phyloP scores from a whole-genome alignment of 768 basidiomycete species.

The Pisolithus albus region DNA sequence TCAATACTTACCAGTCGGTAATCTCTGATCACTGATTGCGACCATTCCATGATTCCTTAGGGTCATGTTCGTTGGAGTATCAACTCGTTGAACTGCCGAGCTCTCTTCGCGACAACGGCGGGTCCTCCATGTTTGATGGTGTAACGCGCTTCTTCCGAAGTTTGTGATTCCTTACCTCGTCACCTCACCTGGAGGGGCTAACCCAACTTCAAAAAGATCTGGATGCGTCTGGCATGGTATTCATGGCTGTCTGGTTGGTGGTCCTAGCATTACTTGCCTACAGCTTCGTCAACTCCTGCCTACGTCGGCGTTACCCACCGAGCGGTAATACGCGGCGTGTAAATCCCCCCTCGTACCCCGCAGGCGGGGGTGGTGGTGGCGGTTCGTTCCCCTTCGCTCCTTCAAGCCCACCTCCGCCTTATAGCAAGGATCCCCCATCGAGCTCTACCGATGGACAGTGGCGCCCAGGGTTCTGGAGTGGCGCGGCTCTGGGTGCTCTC shows the following conservation, averaged over 20 bases:
- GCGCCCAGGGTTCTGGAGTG: conserved; percentile 82
- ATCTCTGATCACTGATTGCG: neutral
- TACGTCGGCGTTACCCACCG: conserved; percentile 26
- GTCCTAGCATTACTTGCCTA: conserved; percentile 51
- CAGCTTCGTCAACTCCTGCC: conserved; percentile 51
- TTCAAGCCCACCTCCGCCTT: conserved; percentile 51
- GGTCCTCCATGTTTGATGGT: conserved; percentile 4
- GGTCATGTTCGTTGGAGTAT: conserved; percentile 85
- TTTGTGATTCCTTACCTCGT: neutral
- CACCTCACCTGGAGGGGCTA: neutral
- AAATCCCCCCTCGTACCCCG: conserved; percentile 29
- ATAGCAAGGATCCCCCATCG: conserved; percentile 34
- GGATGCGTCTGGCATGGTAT: conserved; percentile 42
- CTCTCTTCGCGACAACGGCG: conserved; percentile 17
- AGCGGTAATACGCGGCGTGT: conserved; percentile 25
- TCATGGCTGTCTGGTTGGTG: conserved; percentile 51
- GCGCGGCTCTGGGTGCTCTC: conserved; percentile 66
- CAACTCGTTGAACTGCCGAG: conserved; percentile 64
- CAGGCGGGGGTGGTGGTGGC: conserved; percentile 13
- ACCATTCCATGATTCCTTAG: conserved; percentile 30
- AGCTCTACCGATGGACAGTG: conserved; percentile 32
- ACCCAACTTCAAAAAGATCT: conserved; percentile 31
- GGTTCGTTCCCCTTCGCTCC: conserved; percentile 51
- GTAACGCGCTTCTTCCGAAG: conserved; percentile 15
- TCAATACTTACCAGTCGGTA: neutral